These are phyloP conservation scores for Sonneratia caseolaris DNA, from an alignment of 345 rosid genomes.

Conservation along the genomic window DNA sequence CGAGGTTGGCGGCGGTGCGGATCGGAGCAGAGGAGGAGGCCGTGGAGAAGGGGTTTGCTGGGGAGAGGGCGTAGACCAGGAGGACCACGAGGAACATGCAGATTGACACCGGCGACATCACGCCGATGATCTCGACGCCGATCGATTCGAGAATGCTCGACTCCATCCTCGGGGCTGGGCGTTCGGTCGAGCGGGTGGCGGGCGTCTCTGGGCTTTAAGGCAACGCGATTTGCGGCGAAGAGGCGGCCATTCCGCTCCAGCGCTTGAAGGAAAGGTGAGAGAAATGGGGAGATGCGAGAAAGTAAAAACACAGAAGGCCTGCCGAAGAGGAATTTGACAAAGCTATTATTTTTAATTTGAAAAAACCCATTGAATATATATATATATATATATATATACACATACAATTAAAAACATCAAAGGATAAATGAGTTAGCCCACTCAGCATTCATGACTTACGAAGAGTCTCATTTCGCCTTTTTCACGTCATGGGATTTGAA, in stretches of 20 bases:
- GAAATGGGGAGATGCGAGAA: background rate
- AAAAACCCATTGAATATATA: no score
- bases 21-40: constrained; percentile 35
- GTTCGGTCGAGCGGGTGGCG: constrained; percentile 14
- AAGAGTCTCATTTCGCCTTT: no score
- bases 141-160: constrained; percentile 60
- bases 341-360: background rate
- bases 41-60: constrained; percentile 37
- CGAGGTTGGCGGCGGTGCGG: constrained; percentile 92
- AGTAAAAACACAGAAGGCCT: background rate
- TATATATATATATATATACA: no score
- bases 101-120: constrained; percentile 89
- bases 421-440: no score
- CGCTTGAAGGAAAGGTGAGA: background rate
- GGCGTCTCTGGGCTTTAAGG: background rate
- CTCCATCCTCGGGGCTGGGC: constrained; percentile 28
- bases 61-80: constrained; percentile 74
- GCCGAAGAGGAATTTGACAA: background rate
- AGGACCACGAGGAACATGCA: constrained; percentile 94
- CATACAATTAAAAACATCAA: no score
- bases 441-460: no score
- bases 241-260: background rate
- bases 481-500: no score
- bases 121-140: constrained; percentile 88
- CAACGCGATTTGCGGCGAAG: background rate